Evolutionary conservation across 148 eudicot genomes (phyloP).

Genomic region (Vaccinium vitisidaea): DNA sequence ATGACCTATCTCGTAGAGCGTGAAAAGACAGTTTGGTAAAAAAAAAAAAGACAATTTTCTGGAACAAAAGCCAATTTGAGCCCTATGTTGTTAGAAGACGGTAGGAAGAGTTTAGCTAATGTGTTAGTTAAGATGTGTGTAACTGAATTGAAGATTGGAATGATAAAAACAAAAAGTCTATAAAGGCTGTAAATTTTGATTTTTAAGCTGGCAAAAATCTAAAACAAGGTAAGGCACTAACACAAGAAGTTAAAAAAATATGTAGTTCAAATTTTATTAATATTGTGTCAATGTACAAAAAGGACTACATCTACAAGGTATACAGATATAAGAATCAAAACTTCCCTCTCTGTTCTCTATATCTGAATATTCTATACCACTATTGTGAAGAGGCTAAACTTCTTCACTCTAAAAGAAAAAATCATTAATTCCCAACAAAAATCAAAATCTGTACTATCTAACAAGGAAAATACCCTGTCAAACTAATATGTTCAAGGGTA

Average conservation of each 20-base stretch:
- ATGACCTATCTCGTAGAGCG: too few relatives aligned
- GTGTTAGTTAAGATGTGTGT: not conserved
- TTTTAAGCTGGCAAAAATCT: not conserved
- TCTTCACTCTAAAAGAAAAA: not conserved
- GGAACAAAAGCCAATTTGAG: too few relatives aligned
- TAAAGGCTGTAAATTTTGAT: not conserved
- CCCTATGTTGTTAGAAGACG: not conserved
- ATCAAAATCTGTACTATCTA: conserved; percentile 7
- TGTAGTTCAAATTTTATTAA: not conserved
- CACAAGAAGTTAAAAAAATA: not conserved
- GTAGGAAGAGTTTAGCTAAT: not conserved
- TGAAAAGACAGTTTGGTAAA: too few relatives aligned
- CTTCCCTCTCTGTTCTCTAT: not conserved
- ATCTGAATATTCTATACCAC: not conserved
- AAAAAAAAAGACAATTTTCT: too few relatives aligned
- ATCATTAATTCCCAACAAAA: not conserved
- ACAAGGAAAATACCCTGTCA: conserved; percentile 74
- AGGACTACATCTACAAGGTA: not conserved
- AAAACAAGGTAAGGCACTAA: not conserved
- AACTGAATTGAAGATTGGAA: not conserved
- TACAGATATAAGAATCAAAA: not conserved
- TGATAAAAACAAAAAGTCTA: too few relatives aligned
- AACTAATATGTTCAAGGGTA: conserved; percentile 81
- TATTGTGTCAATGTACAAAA: not conserved
- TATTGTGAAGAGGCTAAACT: not conserved